Evolutionary conservation across 2,329 filamentous ascomycete genomes (phyloP), one percentile per base, ranked within the genome.

Genomic region (Aureobasidium lini): DNA sequence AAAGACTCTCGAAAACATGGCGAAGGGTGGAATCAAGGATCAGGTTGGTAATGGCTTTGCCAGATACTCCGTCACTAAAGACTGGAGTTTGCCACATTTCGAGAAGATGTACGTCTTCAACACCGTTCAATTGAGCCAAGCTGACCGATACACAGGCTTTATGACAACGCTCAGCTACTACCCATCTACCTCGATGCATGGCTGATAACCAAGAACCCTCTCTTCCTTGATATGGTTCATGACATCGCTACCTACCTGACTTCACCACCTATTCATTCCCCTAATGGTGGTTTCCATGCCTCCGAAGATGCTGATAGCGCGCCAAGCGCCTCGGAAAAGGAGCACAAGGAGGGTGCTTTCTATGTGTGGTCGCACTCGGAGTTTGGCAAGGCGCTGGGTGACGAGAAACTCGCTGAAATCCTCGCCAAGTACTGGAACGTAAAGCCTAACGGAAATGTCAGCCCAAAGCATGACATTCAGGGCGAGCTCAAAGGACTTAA

Each of bases 401-500:
- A 84, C 2, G 78, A 82, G 3, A 80, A 85, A 42, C 84, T 88
- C 61, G 86, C 86, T 23, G 83, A 86, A 2, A 83, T 96, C 15
- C 85, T 89, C 32, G 89, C 90, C 0, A 84, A 84, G 4, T 90
- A 96, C 72, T 97, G 90, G 84, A 88, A 89, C 61, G 87, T 96
- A 13, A 82, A 83, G 34, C 81, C 89, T 42, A 85, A 95, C 65
- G 94, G 94, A 46, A 97, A 99, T 67, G 87, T 99, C 1, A 83
- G 86, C 36, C 84, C 86, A 3, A 83, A 87, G 59, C 85, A 93
- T 66, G 94, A 99, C 69, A 87, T 89, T 0, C 89, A 95, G 67
- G 93, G 97, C 69, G 93, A 97, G 68, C 93, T 97, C 62, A 87
- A 95, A 68, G 91, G 93, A 67, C 90, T 95, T 70, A 99, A 97